Base-by-base conservation (phyloP, 2,329 filamentous ascomycete species). In the Waltergamsia citrina region DNA sequence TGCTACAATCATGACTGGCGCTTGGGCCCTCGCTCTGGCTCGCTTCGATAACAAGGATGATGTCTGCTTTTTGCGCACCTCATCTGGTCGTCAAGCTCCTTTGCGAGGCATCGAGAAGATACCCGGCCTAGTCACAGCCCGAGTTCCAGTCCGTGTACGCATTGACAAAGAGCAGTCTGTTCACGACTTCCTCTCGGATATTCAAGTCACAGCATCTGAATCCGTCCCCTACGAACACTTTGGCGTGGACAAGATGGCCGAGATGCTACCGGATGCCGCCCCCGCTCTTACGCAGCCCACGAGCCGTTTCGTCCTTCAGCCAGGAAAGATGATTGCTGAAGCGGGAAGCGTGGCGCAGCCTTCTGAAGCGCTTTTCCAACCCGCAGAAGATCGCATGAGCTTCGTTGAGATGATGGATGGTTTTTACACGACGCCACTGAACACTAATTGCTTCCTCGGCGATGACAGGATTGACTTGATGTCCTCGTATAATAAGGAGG, bases 371-470 rank as follows among this genome's bases (percentile, higher is more conserved):
- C 9, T 34, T 14, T 10, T 34, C 4, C n/a, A 19, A 11, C 14
- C 16, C 3, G 32, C 21, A n/a, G 21, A 16, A 7, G 33, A 29
- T 18, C 28, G 29, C 5, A 29, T 18, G 11, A n/a, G 15, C 24
- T 25, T 25, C 31, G 12, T 69, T 1, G 57, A 67, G 20, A 53
- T 65, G 3, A 75, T 20, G 3, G 33, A 35, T 20, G 33, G 33
- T 4, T 35, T 29, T 26, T n/a, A 19, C 10, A n/a, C 20, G 25
- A 19, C 26, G 6, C 33, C 25, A 9, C 23, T 35, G 1, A 18
- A n/a, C 18, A 20, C 25, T 9, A 16, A 35, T 7, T 35, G 24
- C 33, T 29, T 35, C 24, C 17, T 35, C 1, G 26, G 26, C 14
- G 33, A 35, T 5, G 33, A 29, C 10, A 29, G 20, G 14, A 20